Conservation (phyloP, 83 land plant genomes). For the Picea mariana region DNA sequence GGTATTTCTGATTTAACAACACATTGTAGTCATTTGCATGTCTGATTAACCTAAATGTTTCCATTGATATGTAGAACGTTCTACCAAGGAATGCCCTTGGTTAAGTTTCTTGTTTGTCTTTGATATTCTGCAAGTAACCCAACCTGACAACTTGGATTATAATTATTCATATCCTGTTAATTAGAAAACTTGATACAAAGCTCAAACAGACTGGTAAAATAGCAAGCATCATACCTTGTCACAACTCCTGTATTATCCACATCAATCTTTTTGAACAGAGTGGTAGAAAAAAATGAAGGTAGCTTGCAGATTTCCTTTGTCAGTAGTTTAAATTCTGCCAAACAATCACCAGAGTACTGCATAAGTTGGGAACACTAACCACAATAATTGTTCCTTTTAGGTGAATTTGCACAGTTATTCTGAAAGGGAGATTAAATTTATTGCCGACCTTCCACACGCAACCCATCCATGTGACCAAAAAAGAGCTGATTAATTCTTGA, state of each 20-base stretch:
- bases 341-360: neutral
- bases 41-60: too few species aligned
- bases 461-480: conserved; percentile 73
- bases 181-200: neutral
- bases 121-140: too few species aligned
- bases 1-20: too few species aligned
- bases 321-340: conserved; percentile 71
- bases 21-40: too few species aligned
- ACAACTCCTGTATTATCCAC: conserved; percentile 61
- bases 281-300: conserved; percentile 88
- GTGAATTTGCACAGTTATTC: neutral
- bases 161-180: neutral
- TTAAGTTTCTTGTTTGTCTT: too few species aligned
- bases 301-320: conserved; percentile 92
- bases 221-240: conserved; percentile 59
- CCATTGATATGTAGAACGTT: too few species aligned
- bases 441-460: conserved; percentile 74
- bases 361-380: neutral
- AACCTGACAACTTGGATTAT: neutral
- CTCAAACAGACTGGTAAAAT: neutral
- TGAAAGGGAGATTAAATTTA: neutral
- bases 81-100: too few species aligned
- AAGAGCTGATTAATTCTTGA: conserved; percentile 73
- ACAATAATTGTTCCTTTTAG: conserved; percentile 8
- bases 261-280: conserved; percentile 88